Evolutionary conservation across 2,329 filamentous ascomycete species (phyloP), one percentile per base, ranked within the genome.

Genomic region (Epichloe bromicola): DNA sequence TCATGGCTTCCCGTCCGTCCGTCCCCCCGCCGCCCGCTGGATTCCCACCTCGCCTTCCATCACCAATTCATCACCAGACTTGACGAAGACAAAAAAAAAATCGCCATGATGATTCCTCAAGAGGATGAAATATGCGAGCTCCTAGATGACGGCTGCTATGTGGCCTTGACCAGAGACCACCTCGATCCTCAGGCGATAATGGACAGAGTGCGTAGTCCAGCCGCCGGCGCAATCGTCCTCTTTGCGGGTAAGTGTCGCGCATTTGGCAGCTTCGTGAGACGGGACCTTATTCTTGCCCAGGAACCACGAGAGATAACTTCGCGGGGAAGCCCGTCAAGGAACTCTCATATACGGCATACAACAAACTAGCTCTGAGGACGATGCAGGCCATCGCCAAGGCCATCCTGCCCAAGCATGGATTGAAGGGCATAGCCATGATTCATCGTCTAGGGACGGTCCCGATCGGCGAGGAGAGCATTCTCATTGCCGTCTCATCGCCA

Each of bases 391-490:
- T 93, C 58, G 80, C 80, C 40, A 68, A 71, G 5, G 65, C 72
- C 4, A 67, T 90, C 3, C 66, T 68, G 15, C 61, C 67, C 11
- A 81, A 80, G 57, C 82, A 95, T 64, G 69, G 66, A 1, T 76
- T 95, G 17, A 77, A 79, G 38, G 85, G 80, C 7, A 81, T 97
- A 53, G 82, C 85, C 47, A 86, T 97, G 65, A 74, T 86, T 14
- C 93, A 97, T 69, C 80, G 91, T 4, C 74, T 97, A 3, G 93
- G 93, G 0, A 75, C 80, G 19, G 91, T 96, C 15, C 87, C 88
- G 3, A 83, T 97, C 51, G 85, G 83, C n/a, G 88, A 96, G 67
- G 90, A 96, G 70, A 95, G 88, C 63, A 91, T 98, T 54, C 70
- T 94, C 51, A 89, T 97, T 59, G 86, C 88, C 1, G 86, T 96